phyloP scores from a whole-genome alignment of 176 grass and related monocot species.

The Oryza glaberrima region DNA sequence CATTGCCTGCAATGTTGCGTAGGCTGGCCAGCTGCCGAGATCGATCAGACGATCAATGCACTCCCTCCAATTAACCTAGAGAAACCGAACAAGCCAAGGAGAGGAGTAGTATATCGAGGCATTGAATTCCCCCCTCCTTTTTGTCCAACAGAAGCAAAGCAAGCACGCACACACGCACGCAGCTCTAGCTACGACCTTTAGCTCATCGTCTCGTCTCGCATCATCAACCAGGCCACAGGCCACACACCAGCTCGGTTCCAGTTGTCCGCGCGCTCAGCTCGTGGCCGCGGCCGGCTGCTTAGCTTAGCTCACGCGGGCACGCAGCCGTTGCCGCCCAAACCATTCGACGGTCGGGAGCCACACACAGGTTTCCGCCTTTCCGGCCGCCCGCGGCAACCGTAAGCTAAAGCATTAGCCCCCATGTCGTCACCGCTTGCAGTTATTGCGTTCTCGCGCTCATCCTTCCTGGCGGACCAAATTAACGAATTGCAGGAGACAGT shows the following conservation, averaged over 20 bases:
- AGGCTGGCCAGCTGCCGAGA: neutral
- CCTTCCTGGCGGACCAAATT: neutral
- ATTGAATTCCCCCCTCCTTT: slow-evolving; percentile 31
- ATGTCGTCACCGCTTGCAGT: neutral
- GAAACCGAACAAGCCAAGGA: neutral
- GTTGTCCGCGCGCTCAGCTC: neutral
- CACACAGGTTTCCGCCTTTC: neutral
- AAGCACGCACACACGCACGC: neutral
- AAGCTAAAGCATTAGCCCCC: neutral
- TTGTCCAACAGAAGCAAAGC: slow-evolving; percentile 22
- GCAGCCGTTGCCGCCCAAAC: neutral
- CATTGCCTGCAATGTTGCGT: neutral
- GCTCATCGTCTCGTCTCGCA: neutral
- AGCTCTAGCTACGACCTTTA: neutral
- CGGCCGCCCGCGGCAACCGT: neutral
- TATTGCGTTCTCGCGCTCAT: neutral
- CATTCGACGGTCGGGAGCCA: neutral
- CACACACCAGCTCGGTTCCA: neutral
- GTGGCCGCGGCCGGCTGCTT: neutral
- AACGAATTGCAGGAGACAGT: neutral
- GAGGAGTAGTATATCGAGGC: neutral
- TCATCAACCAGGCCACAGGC: neutral
- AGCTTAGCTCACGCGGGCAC: neutral
- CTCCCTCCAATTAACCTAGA: neutral
- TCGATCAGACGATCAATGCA: neutral